Percentiles rank a stretch among this genome's conserved stretches.
Conservation (phyloP, 345 rosid genomes). For the Eucalyptus urophylla region DNA sequence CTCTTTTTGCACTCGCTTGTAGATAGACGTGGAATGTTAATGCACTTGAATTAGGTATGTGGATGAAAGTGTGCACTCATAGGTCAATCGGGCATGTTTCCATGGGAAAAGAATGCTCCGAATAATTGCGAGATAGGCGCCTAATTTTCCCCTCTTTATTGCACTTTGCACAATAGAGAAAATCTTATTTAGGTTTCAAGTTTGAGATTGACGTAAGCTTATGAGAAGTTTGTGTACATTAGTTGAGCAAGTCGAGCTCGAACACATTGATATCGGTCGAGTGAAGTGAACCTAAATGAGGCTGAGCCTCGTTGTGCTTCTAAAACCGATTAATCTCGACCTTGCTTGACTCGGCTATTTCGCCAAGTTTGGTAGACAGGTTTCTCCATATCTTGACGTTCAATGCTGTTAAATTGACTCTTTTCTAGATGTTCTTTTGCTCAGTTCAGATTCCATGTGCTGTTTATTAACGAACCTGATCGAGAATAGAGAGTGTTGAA, state of each 20-base stretch:
- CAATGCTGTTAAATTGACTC: not conserved
- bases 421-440: not conserved
- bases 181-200: not conserved
- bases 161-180: not conserved
- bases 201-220: not conserved
- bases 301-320: not conserved
- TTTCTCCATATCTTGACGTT: not conserved
- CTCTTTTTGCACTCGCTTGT: not conserved
- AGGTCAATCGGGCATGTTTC: not conserved
- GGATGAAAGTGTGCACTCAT: not conserved
- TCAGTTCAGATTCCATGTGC: not conserved
- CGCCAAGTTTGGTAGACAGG: not conserved
- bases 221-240: not conserved
- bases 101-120: not conserved
- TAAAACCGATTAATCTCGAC: not conserved
- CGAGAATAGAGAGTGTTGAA: not conserved
- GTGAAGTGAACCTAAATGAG: not conserved
- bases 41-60: not conserved
- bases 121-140: not conserved
- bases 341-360: not conserved
- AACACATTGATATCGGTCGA: not conserved
- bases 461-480: not conserved
- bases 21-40: not conserved
- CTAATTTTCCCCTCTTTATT: not conserved
- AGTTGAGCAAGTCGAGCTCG: not conserved